Evolutionary conservation across 352 stramenopile species (phyloP), one percentile per base, ranked within the genome.

Genomic region (Phytophthora litchii): DNA sequence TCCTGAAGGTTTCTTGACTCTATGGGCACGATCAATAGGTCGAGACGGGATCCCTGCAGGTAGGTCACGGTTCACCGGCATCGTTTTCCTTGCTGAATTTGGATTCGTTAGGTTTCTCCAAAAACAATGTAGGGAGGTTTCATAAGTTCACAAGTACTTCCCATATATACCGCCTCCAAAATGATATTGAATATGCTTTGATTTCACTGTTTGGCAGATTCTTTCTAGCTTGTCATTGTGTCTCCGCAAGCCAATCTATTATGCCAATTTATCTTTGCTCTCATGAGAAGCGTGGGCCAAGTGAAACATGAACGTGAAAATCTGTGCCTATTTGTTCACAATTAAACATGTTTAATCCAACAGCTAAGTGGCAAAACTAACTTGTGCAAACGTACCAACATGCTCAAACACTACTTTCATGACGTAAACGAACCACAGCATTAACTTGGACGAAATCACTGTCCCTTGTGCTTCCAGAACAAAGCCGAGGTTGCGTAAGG

Each of bases 31-130:
- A 29, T 43, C 41, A 10, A 35, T 27, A 37, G 52, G 17, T 13
- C 67, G 59, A 3, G 70, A 83, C 4, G 80, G 64, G 23, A 88
- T 70, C 4, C 80, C 80, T 11, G 77, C 80, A 25, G 80, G 80
- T 19, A 76, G 53, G 19, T 84, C 72, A 4, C 76, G 77, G 29
- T 84, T 67, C 41, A 80, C 64, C 4, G 76, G 76, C 80, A 90
- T 53, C 7, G n/a, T 19, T 27, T 5, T 27, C 5, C 23, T 27
- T n/a, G n/a, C n/a, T n/a, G n/a, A n/a, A n/a, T n/a, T n/a, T n/a
- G n/a, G n/a, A n/a, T n/a, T n/a, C n/a, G n/a, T n/a, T n/a, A n/a
- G 23, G 23, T 27, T 27, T 27, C 3, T 27, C 23, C 23, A 27
- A 27, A 27, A 27, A 5, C 23, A 27, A 5, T 27, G 5, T 27